Conservation (phyloP, 805 yeast genomes). For the Suhomyces sp. region DNA sequence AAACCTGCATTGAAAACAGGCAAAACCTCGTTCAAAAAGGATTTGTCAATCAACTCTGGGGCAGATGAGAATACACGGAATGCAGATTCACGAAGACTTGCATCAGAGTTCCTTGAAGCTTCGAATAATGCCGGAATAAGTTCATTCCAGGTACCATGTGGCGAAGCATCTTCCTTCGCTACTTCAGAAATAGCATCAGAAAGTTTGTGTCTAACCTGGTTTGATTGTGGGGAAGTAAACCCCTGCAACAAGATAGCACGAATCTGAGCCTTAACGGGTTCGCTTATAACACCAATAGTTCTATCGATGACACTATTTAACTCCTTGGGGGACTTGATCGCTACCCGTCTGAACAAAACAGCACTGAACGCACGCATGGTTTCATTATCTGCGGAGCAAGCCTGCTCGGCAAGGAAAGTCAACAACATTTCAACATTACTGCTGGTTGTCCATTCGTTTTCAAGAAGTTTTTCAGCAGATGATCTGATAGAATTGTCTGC, state of each 20-base stretch:
- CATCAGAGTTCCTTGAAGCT: conserved; percentile 55
- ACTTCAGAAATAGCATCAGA: conserved; percentile 94
- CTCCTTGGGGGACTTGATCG: conserved; percentile 73
- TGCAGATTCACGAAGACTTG: conserved; percentile 81
- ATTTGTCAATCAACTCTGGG: conserved; percentile 71
- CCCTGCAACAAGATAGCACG: conserved; percentile 70
- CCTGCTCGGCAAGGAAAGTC: conserved; percentile 77
- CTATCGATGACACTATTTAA: conserved; percentile 66
- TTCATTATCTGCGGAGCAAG: conserved; percentile 61
- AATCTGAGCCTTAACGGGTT: conserved; percentile 58
- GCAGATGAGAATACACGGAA: conserved; percentile 84
- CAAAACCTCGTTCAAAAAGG: conserved; percentile 53
- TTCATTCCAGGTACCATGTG: conserved; percentile 69
- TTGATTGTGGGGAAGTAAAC: conserved; percentile 65
- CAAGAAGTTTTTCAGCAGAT: conserved; percentile 72
- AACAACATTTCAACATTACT: conserved; percentile 69
- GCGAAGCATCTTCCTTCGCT: conserved; percentile 63
- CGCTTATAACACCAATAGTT: conserved; percentile 68
- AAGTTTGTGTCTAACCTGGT: conserved; percentile 81
- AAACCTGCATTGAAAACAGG: conserved; percentile 81
- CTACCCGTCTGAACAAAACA: conserved; percentile 84
- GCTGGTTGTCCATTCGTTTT: conserved; percentile 70
- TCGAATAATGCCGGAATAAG: conserved; percentile 70
- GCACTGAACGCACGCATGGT: conserved; percentile 73
- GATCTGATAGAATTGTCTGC: conserved; percentile 75